Evolutionary conservation across 768 basidiomycete genomes (phyloP).

Genomic region (Termitomyces sp.): DNA sequence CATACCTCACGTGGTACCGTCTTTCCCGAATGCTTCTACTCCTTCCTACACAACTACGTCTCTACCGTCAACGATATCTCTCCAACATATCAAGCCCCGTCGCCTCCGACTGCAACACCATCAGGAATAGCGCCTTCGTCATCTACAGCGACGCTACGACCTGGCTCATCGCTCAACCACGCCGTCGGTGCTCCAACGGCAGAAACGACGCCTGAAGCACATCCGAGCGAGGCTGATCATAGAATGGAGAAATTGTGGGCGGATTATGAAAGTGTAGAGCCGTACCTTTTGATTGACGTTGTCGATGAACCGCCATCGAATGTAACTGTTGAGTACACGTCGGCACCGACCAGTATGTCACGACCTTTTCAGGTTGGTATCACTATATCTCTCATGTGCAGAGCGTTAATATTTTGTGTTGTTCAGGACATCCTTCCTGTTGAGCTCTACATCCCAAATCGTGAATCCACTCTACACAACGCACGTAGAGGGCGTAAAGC

Average conservation of each 20-base stretch:
- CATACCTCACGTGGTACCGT: constrained; percentile 72
- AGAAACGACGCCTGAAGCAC: constrained; percentile 31
- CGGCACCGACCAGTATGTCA: constrained; percentile 30
- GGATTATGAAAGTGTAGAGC: constrained; percentile 81
- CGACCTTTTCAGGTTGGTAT: constrained; percentile 57
- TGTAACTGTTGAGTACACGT: constrained; percentile 54
- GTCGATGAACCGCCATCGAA: constrained; percentile 46
- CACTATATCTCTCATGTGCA: background rate
- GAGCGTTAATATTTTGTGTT: background rate
- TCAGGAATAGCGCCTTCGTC: constrained; percentile 28
- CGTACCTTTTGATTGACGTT: constrained; percentile 53
- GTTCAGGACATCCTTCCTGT: constrained; percentile 74
- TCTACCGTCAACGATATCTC: constrained; percentile 73
- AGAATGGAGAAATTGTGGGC: constrained; percentile 81
- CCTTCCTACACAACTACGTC: constrained; percentile 89
- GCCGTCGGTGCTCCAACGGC: constrained; percentile 15
- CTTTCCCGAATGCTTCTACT: constrained; percentile 92
- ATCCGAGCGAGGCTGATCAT: constrained; percentile 84
- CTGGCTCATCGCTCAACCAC: constrained; percentile 26
- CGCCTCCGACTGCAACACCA: constrained; percentile 29
- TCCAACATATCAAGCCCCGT: constrained; percentile 36
- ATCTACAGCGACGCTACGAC: constrained; percentile 26
- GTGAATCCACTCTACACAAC: constrained; percentile 46
- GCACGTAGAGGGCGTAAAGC: constrained; percentile 39
- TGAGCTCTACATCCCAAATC: constrained; percentile 70